Evolutionary conservation across 2,329 filamentous ascomycete genomes (phyloP), one percentile per base, ranked within the genome.

Genomic region (Alternaria arbusti): DNA sequence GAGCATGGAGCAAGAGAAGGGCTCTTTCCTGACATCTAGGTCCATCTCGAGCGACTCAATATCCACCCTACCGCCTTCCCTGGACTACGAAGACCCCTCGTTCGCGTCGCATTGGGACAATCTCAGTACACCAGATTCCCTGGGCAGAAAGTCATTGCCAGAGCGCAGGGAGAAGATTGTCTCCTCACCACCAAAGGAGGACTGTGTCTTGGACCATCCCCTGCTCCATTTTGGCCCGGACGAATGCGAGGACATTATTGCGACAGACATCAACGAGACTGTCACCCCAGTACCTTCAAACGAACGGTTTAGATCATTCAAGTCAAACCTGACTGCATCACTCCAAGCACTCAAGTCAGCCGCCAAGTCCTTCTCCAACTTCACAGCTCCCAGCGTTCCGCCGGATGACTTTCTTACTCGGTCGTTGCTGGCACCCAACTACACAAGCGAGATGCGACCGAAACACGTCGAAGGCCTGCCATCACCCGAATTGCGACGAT

Each of bases 261-360:
- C 69, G 64, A 73, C 71, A 67, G 71, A 79, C 28, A 59, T 75
- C 17, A 70, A 66, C 45, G 73, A 74, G 22, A 66, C 71, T 5
- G 66, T 70, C 10, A 61, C 68, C 1, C 59, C 74, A 1, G 66
- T 74, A 46, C 67, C 71, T 7, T 71, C 76, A 6, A 71, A 75
- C 15, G 66, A 76, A 22, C 70, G 78, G 26, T 82, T 83, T 47
- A 83, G 83, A 57, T 85, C 83, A 2, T 87, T 90, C 79, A 89
- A 87, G 65, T 90, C 88, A 0, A 90, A 90, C 64, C 80, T 90
- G 46, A 90, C 88, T 0, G 86, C 87, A 3, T 90, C 88, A 0
- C 76, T 90, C 20, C 85, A 87, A 64, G 87, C 86, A 4, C 83
- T 90, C 54, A 89, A 87, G 76, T 86, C 86, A 7, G 87, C 87